Percentiles rank a stretch among this genome's conserved stretches.
These are phyloP conservation scores for Neonectria hederae DNA, from an alignment of 2,329 filamentous ascomycete species.

Conservation along the genomic window DNA sequence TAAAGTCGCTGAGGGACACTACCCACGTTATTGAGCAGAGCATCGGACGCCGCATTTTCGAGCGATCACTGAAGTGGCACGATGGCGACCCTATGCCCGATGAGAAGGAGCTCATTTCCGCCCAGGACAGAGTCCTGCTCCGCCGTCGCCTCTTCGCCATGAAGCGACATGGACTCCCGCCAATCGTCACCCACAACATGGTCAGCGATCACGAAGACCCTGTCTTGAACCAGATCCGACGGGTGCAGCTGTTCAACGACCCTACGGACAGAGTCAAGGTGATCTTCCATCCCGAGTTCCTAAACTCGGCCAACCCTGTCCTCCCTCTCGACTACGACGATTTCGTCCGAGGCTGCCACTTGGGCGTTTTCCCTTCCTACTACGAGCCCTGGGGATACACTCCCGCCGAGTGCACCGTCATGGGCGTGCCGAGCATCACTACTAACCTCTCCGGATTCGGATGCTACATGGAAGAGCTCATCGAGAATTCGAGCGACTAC, in stretches of 20 bases:
- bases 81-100: slow-evolving; percentile 94
- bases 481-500: slow-evolving; percentile 97
- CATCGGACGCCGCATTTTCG: slow-evolving; percentile 93
- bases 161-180: slow-evolving; percentile 90
- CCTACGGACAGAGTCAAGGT: slow-evolving; percentile 95
- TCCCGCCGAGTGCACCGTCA: slow-evolving; percentile 96
- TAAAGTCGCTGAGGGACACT: slow-evolving; percentile 94
- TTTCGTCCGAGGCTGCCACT: slow-evolving; percentile 95
- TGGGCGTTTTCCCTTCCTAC: slow-evolving; percentile 96
- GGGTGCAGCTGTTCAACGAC: slow-evolving; percentile 97
- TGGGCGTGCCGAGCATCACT: slow-evolving; percentile 98
- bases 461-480: slow-evolving; percentile 99
- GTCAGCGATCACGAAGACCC: slow-evolving; percentile 92
- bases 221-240: slow-evolving; percentile 92
- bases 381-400: slow-evolving; percentile 99
- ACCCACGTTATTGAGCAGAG: slow-evolving; percentile 92
- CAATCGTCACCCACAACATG: slow-evolving; percentile 99
- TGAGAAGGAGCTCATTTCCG: slow-evolving; percentile 94
- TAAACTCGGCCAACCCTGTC: slow-evolving; percentile 95
- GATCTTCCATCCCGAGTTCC: slow-evolving; percentile 96
- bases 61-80: slow-evolving; percentile 93
- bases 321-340: slow-evolving; percentile 97
- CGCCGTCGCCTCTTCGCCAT: slow-evolving; percentile 93
- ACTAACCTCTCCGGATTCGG: slow-evolving; percentile 98
- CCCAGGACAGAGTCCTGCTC: slow-evolving; percentile 90